These are phyloP conservation scores for Phytopythium mirpurense DNA, from an alignment of 352 stramenopile genomes.

Conservation along the genomic window DNA sequence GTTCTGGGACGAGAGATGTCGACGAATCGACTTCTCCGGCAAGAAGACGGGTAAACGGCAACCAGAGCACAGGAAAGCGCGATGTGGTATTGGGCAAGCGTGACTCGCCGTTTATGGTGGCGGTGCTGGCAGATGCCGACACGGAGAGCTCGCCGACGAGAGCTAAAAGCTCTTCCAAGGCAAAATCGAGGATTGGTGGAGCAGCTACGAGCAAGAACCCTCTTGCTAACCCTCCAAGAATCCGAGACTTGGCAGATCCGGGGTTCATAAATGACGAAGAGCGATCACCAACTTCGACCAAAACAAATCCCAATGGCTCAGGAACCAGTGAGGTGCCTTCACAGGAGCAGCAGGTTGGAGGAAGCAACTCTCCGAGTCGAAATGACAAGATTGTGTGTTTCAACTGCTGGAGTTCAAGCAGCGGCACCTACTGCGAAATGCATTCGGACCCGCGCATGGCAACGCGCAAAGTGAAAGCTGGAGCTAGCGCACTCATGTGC, in stretches of 20 bases:
- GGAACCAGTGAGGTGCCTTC: background rate
- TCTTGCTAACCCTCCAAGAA: conserved; percentile 34
- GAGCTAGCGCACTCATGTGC: conserved; percentile 87
- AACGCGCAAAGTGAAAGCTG: conserved; percentile 37
- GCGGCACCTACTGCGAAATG: conserved; percentile 70
- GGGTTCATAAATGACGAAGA: conserved; percentile 49
- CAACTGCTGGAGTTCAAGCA: conserved; percentile 92
- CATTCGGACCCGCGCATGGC: conserved; percentile 40
- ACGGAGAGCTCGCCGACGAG: conserved; percentile 10
- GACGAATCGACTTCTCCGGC: background rate
- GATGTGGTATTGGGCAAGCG: conserved; percentile 66
- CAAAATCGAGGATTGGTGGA: conserved; percentile 6
- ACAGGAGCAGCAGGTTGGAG: conserved; percentile 7
- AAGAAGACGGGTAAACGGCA: conserved; percentile 8
- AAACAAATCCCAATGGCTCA: background rate
- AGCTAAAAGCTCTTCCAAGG: conserved; percentile 16
- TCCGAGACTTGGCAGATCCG: conserved; percentile 69
- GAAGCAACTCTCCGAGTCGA: conserved; percentile 6
- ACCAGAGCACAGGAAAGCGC: conserved; percentile 17
- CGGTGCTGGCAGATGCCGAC: conserved; percentile 31
- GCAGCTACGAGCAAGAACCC: conserved; percentile 8
- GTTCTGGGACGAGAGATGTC: background rate
- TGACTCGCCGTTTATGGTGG: conserved; percentile 54
- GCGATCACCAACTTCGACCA: background rate
- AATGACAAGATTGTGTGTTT: conserved; percentile 65